phyloP scores from a whole-genome alignment of 2,329 filamentous ascomycete species.

The Ascosphaera aggregata region DNA sequence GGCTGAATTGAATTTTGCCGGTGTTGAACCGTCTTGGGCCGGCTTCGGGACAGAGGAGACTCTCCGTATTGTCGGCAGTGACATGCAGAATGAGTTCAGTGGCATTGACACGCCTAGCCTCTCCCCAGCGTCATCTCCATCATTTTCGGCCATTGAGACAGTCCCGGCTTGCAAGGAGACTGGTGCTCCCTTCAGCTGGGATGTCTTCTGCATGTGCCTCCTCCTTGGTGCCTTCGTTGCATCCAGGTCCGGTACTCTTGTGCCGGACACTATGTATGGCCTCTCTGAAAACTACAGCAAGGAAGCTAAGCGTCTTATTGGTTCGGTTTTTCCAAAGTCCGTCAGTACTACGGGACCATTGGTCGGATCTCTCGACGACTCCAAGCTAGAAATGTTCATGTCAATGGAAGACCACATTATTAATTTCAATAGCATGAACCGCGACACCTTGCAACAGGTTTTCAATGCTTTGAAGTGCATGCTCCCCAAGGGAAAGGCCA shows the following conservation, averaged over 20 bases:
- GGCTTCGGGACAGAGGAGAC: slow-evolving; percentile 13
- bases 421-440: background rate
- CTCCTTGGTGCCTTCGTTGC: slow-evolving; percentile 91
- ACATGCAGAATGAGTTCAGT: slow-evolving; percentile 59
- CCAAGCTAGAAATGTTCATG: background rate
- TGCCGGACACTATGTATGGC: slow-evolving; percentile 29
- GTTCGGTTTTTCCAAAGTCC: background rate
- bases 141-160: slow-evolving; percentile 1
- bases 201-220: slow-evolving; percentile 48
- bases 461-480: background rate
- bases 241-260: slow-evolving; percentile 50
- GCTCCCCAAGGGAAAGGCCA: background rate
- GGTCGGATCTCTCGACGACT: background rate
- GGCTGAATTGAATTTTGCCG: too few species aligned
- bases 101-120: slow-evolving; percentile 41
- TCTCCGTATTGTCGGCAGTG: slow-evolving; percentile 39
- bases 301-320: slow-evolving; percentile 5
- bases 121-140: slow-evolving; percentile 14
- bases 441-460: background rate
- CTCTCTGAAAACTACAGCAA: slow-evolving; percentile 24
- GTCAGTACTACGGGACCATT: background rate
- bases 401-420: background rate
- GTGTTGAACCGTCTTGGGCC: slow-evolving; percentile 4
- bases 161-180: slow-evolving; percentile 25
- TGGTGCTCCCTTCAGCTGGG: slow-evolving; percentile 42